phyloP scores from a whole-genome alignment of 148 eudicot species.

The Vaccinium macrocarpon region DNA sequence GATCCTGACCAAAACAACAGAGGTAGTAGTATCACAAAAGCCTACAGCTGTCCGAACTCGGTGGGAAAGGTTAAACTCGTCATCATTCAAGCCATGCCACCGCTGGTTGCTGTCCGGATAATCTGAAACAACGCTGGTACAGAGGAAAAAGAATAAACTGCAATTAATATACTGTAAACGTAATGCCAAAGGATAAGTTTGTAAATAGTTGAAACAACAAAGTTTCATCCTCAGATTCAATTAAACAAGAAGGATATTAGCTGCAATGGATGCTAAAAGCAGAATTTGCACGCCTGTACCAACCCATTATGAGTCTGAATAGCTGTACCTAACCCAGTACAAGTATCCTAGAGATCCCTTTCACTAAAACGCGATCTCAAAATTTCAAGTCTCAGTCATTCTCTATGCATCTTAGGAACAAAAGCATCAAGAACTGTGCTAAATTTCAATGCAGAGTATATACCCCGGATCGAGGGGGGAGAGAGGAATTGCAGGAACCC shows the following conservation, averaged over 20 bases:
- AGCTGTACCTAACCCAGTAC: not conserved
- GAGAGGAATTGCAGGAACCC: not conserved
- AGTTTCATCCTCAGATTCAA: not conserved
- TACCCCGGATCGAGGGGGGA: not conserved
- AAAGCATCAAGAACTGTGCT: not conserved
- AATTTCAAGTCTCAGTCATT: not conserved
- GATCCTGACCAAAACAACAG: not conserved
- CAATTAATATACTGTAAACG: slow-evolving; percentile 12
- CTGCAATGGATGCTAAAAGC: not conserved
- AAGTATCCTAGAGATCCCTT: not conserved
- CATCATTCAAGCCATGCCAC: slow-evolving; percentile 44
- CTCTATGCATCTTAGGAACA: not conserved
- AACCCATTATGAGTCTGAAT: not conserved
- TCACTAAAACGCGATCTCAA: not conserved
- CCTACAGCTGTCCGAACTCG: not conserved
- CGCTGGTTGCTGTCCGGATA: slow-evolving; percentile 55
- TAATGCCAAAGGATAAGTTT: not conserved
- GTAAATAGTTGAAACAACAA: not conserved
- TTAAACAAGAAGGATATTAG: not conserved
- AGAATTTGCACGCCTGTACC: not conserved
- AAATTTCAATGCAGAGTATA: not conserved
- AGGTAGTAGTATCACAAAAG: not conserved
- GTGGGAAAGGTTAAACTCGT: not conserved
- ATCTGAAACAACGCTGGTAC: slow-evolving; percentile 61
- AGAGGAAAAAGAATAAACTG: slow-evolving; percentile 13